Base-by-base conservation (phyloP, 768 basidiomycete genomes). In the Sistotremastrum suecicum region DNA sequence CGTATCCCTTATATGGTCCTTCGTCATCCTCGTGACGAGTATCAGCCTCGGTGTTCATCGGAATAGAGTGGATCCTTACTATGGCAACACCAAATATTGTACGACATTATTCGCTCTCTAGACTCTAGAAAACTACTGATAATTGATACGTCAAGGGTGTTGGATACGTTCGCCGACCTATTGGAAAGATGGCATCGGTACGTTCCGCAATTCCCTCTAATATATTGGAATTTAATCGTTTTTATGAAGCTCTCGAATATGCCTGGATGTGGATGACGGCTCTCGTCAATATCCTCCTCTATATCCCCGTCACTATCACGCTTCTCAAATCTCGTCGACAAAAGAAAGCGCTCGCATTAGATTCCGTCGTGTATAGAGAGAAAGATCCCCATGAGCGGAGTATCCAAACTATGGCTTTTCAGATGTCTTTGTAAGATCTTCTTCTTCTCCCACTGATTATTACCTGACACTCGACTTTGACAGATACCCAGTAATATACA, bases 401-500 rank as follows among this genome's bases (percentile, higher is more conserved):
- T 8, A 20, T 20, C 31, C 42, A 4, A 33, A 29, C 46, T 31
- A 59, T 68, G 30, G 71, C 72, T 7, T 58, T 64, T 35, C 57
- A 66, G 32, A 67, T 72, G 67, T 57, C 73, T n/a, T 70, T 66
- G 72, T 74, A 48, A 56, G 72, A 59, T 12, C 11, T 30, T 41
- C 12, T 42, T 20, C 12, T 9, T 41, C 45, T 42, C 9, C 46
- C 35, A 2, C 30, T 48, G 8, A 34, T 48, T 11, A 31, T 40
- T 28, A 34, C 41, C 48, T n/a, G 5, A 41, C 40, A 20, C 9
- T 12, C 32, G 9, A 11, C 8, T 10, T 39, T 41, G 20, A 2
- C 47, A 72, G 72, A 50, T 72, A 72, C 48, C 72, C 71, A 30
- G 60, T 65, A 7, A 62, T 70, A 11, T 71, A 71, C 50, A 63